Evolutionary conservation across 495 filamentous ascomycete genomes (phyloP).

Genomic region (Hypoxylon cercidicola): DNA sequence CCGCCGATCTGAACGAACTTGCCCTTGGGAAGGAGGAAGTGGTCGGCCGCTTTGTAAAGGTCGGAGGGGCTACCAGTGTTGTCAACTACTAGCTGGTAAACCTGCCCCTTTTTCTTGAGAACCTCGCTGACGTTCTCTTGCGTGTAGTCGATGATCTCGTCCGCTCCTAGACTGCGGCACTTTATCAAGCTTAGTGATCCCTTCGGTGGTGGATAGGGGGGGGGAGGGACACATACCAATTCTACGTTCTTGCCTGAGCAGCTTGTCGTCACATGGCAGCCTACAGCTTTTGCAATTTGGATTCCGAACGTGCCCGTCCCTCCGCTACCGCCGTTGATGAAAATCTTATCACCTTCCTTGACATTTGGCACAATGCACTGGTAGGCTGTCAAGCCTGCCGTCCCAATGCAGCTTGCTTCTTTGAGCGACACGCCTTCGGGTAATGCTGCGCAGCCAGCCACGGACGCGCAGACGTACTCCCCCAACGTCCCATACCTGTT

Average conservation of each 20-base stretch:
- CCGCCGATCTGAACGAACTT: conserved; percentile 69
- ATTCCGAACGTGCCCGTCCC: conserved; percentile 70
- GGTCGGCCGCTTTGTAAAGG: conserved; percentile 66
- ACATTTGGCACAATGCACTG: conserved; percentile 67
- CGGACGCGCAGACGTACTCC: conserved; percentile 58
- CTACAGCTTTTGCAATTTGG: conserved; percentile 72
- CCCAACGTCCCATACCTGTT: conserved; percentile 62
- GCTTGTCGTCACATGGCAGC: conserved; percentile 68
- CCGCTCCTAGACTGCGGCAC: conserved; percentile 69
- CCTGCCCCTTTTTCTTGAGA: conserved; percentile 59
- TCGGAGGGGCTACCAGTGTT: conserved; percentile 62
- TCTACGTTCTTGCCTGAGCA: conserved; percentile 70
- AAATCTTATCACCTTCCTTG: conserved; percentile 64
- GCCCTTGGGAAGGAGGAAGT: conserved; percentile 64
- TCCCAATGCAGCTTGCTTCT: conserved; percentile 62
- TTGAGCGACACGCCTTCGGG: conserved; percentile 63
- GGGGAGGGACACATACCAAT: conserved; percentile 36
- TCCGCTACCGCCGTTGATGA: conserved; percentile 75
- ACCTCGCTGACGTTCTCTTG: conserved; percentile 58
- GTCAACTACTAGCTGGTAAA: conserved; percentile 70
- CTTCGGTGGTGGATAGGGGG: no score
- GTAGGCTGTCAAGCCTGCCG: conserved; percentile 68
- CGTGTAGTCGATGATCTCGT: conserved; percentile 78
- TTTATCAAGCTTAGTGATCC: no score
- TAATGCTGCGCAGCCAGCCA: conserved; percentile 50